Percentiles rank a stretch among this genome's conserved stretches.
phyloP scores from a whole-genome alignment of 108 stramenopile genomes.

The Pseudonitzschia pungens region DNA sequence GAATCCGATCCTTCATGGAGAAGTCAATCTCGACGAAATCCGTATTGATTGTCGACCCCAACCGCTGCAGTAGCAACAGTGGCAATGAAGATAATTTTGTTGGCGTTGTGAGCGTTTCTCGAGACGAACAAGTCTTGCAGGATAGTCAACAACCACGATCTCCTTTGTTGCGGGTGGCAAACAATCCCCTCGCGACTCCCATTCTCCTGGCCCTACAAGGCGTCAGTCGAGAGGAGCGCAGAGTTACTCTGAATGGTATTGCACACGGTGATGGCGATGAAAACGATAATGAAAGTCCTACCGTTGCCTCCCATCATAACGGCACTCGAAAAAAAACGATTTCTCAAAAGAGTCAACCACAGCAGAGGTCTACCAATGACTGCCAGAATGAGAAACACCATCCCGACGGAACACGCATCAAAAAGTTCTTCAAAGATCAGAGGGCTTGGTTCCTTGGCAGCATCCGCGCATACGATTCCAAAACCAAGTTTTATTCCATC shows the following conservation, averaged over 20 bases:
- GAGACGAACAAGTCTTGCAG: slow-evolving; percentile 12
- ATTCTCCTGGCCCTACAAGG: slow-evolving; percentile 76
- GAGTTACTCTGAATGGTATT: slow-evolving; percentile 27
- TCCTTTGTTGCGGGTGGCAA: not conserved
- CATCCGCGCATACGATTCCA: not conserved
- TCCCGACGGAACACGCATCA: not conserved
- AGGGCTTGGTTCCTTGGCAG: slow-evolving; percentile 1
- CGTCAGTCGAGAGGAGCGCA: slow-evolving; percentile 72
- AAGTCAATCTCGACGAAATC: slow-evolving; percentile 17
- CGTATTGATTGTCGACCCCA: slow-evolving; percentile 53
- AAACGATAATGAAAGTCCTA: not conserved
- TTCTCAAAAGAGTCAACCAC: not conserved
- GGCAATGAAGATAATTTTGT: not conserved
- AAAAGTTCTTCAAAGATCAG: not conserved
- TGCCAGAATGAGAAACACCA: not conserved
- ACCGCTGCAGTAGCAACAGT: not conserved
- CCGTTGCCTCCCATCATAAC: not conserved
- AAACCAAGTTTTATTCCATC: slow-evolving; percentile 6
- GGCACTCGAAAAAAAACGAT: not conserved
- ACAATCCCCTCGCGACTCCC: slow-evolving; percentile 66
- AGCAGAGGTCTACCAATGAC: not conserved
- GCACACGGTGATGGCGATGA: not conserved
- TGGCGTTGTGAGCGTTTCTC: slow-evolving; percentile 14
- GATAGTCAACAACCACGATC: not conserved
- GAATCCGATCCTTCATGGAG: slow-evolving; percentile 47